Percentiles rank a stretch among this genome's conserved stretches.
Evolutionary conservation across 2,329 filamentous ascomycete species (phyloP).

Genomic region (Cryphonectria radicalis): DNA sequence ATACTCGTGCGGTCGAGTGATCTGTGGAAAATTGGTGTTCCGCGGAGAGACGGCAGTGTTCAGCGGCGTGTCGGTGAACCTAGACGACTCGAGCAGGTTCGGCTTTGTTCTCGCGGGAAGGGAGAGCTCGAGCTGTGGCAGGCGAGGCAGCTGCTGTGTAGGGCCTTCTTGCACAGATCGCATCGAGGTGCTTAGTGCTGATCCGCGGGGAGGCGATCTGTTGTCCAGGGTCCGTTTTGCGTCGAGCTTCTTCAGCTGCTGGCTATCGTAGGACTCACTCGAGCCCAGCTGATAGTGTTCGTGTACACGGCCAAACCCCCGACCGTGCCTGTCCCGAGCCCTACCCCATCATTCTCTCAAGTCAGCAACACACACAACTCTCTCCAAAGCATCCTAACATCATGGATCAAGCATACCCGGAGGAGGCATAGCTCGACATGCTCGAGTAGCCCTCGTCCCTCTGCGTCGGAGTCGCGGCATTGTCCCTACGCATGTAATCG

Average conservation of each 20-base stretch:
- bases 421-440: conserved; percentile 29
- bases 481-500: conserved; percentile 40
- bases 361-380: neutral
- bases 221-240: conserved; percentile 50
- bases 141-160: conserved; percentile 42
- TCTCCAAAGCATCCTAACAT: neutral
- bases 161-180: conserved; percentile 32
- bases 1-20: conserved; percentile 42
- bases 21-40: conserved; percentile 47
- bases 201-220: conserved; percentile 48
- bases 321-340: conserved; percentile 47
- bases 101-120: conserved; percentile 50
- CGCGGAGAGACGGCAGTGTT: conserved; percentile 54
- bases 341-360: conserved; percentile 33
- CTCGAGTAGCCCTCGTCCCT: conserved; percentile 48
- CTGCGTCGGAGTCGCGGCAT: conserved; percentile 34
- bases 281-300: conserved; percentile 54
- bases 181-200: conserved; percentile 46
- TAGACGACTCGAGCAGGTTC: conserved; percentile 49
- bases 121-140: conserved; percentile 51
- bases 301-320: conserved; percentile 51
- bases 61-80: conserved; percentile 50
- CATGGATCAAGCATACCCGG: conserved; percentile 21
- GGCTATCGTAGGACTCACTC: conserved; percentile 50
- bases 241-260: conserved; percentile 61